These are phyloP conservation scores for Populus simonii DNA, from an alignment of 345 rosid genomes.

Conservation along the genomic window DNA sequence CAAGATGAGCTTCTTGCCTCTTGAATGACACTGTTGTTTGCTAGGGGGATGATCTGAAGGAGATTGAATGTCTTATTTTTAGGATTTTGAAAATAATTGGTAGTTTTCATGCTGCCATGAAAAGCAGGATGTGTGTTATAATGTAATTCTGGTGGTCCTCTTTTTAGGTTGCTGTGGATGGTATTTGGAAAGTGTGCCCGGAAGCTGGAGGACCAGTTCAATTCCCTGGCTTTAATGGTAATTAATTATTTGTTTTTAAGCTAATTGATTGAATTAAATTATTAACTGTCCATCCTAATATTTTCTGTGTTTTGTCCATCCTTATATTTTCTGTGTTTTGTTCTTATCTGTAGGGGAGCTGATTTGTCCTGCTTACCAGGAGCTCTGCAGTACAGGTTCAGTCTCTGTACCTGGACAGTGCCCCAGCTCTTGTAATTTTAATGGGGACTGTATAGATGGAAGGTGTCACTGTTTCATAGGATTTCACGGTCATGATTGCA, in stretches of 20 bases:
- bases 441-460: conserved; percentile 93
- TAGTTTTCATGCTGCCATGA: neutral
- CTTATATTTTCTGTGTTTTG: conserved; percentile 10
- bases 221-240: conserved; percentile 91
- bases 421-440: conserved; percentile 70
- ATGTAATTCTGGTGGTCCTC: conserved; percentile 3
- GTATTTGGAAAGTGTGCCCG: conserved; percentile 88
- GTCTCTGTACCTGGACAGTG: conserved; percentile 71
- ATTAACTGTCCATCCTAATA: conserved; percentile 1
- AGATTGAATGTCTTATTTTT: neutral
- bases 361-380: conserved; percentile 85
- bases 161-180: conserved; percentile 93
- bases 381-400: conserved; percentile 61
- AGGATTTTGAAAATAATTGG: neutral
- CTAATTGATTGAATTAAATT: neutral
- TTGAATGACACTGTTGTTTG: neutral
- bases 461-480: conserved; percentile 86
- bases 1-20: neutral
- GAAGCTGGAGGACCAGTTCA: conserved; percentile 83
- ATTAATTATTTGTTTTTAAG: conserved; percentile 10
- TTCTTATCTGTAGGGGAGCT: conserved; percentile 67
- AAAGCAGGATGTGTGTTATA: neutral
- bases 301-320: conserved; percentile 1
- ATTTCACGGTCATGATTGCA: conserved; percentile 84
- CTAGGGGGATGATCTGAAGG: neutral